phyloP scores from a whole-genome alignment of 768 basidiomycete species.

The Solioccasus polychromus region DNA sequence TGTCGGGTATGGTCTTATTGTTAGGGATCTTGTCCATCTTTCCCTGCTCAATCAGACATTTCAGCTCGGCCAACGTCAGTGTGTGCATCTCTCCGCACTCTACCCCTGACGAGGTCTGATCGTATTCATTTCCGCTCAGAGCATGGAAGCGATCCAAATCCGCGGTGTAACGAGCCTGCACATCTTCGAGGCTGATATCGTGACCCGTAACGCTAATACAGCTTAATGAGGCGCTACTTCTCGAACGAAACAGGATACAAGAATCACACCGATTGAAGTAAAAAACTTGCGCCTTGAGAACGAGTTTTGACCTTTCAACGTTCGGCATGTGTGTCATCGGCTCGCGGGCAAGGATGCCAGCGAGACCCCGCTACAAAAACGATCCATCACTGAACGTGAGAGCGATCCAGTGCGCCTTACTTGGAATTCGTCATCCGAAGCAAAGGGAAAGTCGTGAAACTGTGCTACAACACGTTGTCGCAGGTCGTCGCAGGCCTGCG shows the following conservation, averaged over 20 bases:
- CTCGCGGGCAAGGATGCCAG: slow-evolving; percentile 48
- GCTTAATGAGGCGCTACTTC: slow-evolving; percentile 21
- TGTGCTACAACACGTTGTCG: slow-evolving; percentile 21
- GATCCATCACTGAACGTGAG: not conserved
- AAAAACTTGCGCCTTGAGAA: slow-evolving; percentile 58
- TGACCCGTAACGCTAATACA: slow-evolving; percentile 29
- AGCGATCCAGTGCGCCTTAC: slow-evolving; percentile 32
- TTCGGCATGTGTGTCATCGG: slow-evolving; percentile 34
- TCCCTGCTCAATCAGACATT: slow-evolving; percentile 68
- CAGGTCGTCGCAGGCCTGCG: slow-evolving; percentile 11
- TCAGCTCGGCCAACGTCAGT: slow-evolving; percentile 65
- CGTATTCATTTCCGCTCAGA: slow-evolving; percentile 22
- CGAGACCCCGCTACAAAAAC: slow-evolving; percentile 58
- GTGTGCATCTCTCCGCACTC: slow-evolving; percentile 37
- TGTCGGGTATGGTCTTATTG: slow-evolving; percentile 69
- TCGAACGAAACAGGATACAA: slow-evolving; percentile 23
- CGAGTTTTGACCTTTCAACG: slow-evolving; percentile 43
- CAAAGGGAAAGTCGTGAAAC: slow-evolving; percentile 51
- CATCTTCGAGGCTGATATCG: slow-evolving; percentile 29
- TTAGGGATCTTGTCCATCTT: slow-evolving; percentile 74
- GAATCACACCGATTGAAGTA: slow-evolving; percentile 63
- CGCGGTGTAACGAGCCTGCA: slow-evolving; percentile 12
- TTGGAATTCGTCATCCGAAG: slow-evolving; percentile 56
- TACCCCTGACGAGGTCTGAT: slow-evolving; percentile 1
- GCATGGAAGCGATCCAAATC: slow-evolving; percentile 8